Percentiles rank a stretch among this genome's conserved stretches.
Conservation (phyloP, 768 basidiomycete genomes). For the Tricholoma terreum region DNA sequence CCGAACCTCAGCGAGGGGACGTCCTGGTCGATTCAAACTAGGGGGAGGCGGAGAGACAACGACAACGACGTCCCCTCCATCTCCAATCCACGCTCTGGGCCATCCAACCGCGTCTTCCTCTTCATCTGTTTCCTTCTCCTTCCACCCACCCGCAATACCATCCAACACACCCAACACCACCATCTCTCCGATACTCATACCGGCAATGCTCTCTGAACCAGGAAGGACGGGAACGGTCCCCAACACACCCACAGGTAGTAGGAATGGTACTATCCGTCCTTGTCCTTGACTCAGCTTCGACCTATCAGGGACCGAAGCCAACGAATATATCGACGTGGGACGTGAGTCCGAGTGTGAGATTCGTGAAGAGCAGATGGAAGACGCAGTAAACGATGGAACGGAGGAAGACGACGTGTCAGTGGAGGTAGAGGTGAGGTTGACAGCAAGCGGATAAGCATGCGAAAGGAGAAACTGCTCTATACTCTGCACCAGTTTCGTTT, state of each 20-base stretch:
- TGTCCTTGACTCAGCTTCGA: not conserved
- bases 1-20: too few species aligned
- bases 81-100: slow-evolving; percentile 18
- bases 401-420: not conserved
- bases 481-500: slow-evolving; percentile 32
- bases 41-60: too few species aligned
- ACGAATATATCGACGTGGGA: not conserved
- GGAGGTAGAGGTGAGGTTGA: not conserved
- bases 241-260: slow-evolving; percentile 12
- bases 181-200: slow-evolving; percentile 25
- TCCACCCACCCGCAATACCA: slow-evolving; percentile 6
- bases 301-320: too few species aligned
- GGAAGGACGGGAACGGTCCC: slow-evolving; percentile 3
- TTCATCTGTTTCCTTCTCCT: too few species aligned
- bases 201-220: not conserved
- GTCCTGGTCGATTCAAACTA: not conserved
- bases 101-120: slow-evolving; percentile 9
- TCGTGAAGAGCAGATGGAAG: not conserved
- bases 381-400: not conserved
- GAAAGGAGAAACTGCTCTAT: slow-evolving; percentile 38
- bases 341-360: not conserved
- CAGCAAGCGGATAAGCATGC: slow-evolving; percentile 31
- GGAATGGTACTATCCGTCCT: slow-evolving; percentile 4
- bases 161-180: slow-evolving; percentile 29
- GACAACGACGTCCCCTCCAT: slow-evolving; percentile 1